These are phyloP conservation scores for Cordia subcordata DNA, from an alignment of 257 asterid species.

Conservation along the genomic window DNA sequence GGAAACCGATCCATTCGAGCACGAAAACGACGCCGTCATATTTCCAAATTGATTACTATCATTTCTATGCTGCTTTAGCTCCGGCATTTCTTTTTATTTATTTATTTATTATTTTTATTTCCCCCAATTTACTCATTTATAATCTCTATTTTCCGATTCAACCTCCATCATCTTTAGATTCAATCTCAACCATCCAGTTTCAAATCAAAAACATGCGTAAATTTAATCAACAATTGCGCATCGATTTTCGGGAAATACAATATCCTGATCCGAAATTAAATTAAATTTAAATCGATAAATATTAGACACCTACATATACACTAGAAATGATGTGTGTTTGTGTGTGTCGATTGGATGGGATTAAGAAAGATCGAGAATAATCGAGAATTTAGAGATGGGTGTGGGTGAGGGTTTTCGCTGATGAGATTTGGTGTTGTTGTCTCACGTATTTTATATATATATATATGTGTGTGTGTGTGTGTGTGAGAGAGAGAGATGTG, in stretches of 20 bases:
- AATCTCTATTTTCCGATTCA: not conserved
- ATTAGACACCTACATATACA: too few relatives aligned
- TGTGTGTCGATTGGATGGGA: slow-evolving; percentile 14
- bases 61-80: slow-evolving; percentile 46
- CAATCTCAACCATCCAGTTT: not conserved
- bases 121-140: not conserved
- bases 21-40: slow-evolving; percentile 16
- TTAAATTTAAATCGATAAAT: too few relatives aligned
- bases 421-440: slow-evolving; percentile 21
- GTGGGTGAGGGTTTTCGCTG: slow-evolving; percentile 10
- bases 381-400: slow-evolving; percentile 39
- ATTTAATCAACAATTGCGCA: too few relatives aligned
- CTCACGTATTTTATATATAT: slow-evolving; percentile 5
- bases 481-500: too few relatives aligned
- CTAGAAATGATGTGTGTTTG: slow-evolving; percentile 2
- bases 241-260: too few relatives aligned
- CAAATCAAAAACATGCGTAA: too few relatives aligned
- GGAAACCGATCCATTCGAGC: not conserved
- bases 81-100: slow-evolving; percentile 81
- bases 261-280: not conserved
- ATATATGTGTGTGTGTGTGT: not conserved
- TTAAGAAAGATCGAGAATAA: slow-evolving; percentile 19
- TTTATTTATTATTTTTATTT: too few relatives aligned
- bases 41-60: not conserved
- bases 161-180: not conserved